Evolutionary conservation across 345 rosid genomes (phyloP).

Genomic region (Crucihimalaya himalaica): DNA sequence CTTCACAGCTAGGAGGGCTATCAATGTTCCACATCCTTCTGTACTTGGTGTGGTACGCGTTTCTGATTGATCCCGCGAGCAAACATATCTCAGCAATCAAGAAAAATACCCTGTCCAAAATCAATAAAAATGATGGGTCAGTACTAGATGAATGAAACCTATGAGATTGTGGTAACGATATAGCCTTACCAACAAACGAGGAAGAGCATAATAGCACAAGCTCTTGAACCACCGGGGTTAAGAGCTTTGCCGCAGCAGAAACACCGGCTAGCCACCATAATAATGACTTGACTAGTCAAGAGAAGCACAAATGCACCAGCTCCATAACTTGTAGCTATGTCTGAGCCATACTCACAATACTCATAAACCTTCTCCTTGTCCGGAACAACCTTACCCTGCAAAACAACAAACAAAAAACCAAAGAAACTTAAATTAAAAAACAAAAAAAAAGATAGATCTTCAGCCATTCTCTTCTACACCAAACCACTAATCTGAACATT

Average conservation of each 20-base stretch:
- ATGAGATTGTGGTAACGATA: background rate
- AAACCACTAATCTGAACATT: background rate
- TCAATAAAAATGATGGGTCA: background rate
- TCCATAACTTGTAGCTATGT: constrained; percentile 86
- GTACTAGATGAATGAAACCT: background rate
- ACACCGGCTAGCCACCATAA: constrained; percentile 82
- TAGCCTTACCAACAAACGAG: constrained; percentile 69
- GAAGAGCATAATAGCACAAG: constrained; percentile 83
- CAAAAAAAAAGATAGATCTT: background rate
- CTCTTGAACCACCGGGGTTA: constrained; percentile 84
- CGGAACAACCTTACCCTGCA: constrained; percentile 53
- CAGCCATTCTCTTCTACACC: background rate
- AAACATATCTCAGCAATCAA: constrained; percentile 81
- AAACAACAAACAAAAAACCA: constrained; percentile 11
- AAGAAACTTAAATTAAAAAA: background rate
- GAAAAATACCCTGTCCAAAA: constrained; percentile 71
- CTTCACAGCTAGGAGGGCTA: constrained; percentile 50
- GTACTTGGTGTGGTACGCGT: constrained; percentile 87
- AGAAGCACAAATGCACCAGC: constrained; percentile 89
- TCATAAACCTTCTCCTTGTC: constrained; percentile 57
- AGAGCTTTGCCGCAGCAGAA: constrained; percentile 92
- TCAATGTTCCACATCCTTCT: constrained; percentile 38
- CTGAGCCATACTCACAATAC: constrained; percentile 79
- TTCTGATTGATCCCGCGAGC: constrained; percentile 81
- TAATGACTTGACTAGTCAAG: constrained; percentile 62